phyloP scores from a whole-genome alignment of 148 eudicot genomes.

The Oxyria digyna region DNA sequence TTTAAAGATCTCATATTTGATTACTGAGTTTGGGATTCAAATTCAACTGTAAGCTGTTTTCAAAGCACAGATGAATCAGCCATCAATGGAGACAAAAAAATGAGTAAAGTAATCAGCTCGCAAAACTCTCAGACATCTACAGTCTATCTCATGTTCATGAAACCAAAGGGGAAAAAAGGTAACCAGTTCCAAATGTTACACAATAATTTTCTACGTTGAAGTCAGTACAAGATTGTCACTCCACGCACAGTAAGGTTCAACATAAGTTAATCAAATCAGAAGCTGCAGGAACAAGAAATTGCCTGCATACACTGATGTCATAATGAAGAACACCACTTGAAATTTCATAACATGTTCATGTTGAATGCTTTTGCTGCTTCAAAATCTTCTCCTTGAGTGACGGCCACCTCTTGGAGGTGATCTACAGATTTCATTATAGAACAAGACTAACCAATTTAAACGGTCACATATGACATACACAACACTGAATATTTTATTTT shows the following conservation, averaged over 20 bases:
- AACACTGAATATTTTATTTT: neutral
- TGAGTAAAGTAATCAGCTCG: neutral
- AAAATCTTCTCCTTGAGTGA: conserved; percentile 63
- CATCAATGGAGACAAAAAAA: neutral
- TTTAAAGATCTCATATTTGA: too few relatives aligned
- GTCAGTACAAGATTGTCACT: neutral
- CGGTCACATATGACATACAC: too few relatives aligned
- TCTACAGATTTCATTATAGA: conserved; percentile 21
- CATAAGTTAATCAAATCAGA: neutral
- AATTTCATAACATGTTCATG: neutral
- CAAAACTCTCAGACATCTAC: neutral
- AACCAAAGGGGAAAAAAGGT: neutral
- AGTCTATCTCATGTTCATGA: neutral
- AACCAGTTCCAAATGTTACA: neutral
- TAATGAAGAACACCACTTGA: neutral
- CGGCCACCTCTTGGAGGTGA: conserved; percentile 44
- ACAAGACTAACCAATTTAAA: too few relatives aligned
- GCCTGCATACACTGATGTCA: neutral
- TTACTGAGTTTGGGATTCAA: too few relatives aligned
- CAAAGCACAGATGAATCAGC: neutral
- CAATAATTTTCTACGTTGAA: neutral
- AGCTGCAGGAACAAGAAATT: neutral
- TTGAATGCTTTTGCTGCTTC: neutral
- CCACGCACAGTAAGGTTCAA: neutral
- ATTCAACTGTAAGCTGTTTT: neutral